A percentile compares a stretch with the other conserved stretches of the same genome.
These are phyloP conservation scores for Colletotrichum sidae DNA, from an alignment of 2,329 filamentous ascomycete genomes.

Conservation along the genomic window DNA sequence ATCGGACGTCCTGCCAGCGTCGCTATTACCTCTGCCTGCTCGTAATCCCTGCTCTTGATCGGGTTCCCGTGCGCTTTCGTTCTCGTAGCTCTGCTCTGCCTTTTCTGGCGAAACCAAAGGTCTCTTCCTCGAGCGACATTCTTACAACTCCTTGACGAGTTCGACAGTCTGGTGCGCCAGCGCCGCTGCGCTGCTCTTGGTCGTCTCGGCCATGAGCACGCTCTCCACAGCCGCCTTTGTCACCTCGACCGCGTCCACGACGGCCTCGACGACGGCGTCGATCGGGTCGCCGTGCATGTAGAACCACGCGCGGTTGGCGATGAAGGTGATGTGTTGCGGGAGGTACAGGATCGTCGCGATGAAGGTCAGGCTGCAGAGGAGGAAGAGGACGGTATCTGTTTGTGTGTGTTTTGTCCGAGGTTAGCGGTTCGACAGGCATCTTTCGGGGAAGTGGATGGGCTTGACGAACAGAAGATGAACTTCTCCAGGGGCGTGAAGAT, in stretches of 20 bases:
- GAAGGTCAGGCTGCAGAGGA: constrained; percentile 85
- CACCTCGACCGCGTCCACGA: constrained; percentile 63
- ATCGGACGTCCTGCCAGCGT: constrained; percentile 24
- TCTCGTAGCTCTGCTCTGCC: neutral
- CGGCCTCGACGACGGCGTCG: constrained; percentile 72
- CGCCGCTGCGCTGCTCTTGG: constrained; percentile 26
- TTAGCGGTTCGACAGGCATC: neutral
- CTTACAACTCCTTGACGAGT: constrained; percentile 53
- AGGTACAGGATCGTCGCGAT: constrained; percentile 93
- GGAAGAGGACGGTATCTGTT: constrained; percentile 89
- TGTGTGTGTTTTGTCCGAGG: constrained; percentile 70
- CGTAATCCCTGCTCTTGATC: neutral
- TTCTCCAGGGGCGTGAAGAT: constrained; percentile 98
- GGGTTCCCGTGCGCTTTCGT: constrained; percentile 5
- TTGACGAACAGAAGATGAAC: constrained; percentile 89
- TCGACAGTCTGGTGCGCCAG: constrained; percentile 41
- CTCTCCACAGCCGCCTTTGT: constrained; percentile 53
- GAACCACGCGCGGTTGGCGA: constrained; percentile 90
- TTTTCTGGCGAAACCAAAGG: no score
- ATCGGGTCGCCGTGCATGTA: constrained; percentile 88
- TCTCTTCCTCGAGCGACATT: no score
- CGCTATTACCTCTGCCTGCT: constrained; percentile 12
- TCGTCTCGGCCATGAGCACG: constrained; percentile 44
- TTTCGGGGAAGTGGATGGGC: constrained; percentile 10
- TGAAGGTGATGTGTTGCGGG: constrained; percentile 86